Evolutionary conservation across 768 basidiomycete species (phyloP).

Genomic region (Pisolithus tinctorius): DNA sequence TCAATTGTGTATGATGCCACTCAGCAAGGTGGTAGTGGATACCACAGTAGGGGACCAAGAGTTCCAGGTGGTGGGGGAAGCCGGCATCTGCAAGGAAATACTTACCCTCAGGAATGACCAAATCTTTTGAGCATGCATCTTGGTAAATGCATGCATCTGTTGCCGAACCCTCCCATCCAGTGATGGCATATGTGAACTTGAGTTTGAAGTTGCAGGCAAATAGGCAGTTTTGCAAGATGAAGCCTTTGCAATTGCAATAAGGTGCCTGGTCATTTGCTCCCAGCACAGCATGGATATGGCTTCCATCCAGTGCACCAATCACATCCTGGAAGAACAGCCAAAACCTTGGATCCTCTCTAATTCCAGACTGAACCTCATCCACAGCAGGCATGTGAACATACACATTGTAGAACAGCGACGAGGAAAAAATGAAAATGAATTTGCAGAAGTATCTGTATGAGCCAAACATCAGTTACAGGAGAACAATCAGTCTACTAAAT

Average conservation of each 20-base stretch:
- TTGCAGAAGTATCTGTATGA: background rate
- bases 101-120: background rate
- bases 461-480: background rate
- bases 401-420: background rate
- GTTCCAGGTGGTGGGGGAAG: background rate
- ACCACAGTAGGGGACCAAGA: background rate
- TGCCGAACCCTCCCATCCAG: background rate
- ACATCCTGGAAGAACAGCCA: background rate
- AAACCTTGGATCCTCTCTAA: background rate
- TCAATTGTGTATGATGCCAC: background rate
- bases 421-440: background rate
- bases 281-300: background rate
- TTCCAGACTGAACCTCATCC: background rate
- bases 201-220: background rate
- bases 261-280: background rate
- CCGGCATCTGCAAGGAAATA: background rate
- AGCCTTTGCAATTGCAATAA: background rate
- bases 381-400: background rate
- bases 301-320: background rate
- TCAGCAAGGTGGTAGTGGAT: background rate
- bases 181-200: background rate
- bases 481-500: background rate
- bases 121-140: no score
- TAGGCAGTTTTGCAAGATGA: background rate
- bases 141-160: no score